These are phyloP conservation scores for Xerocomellus chrysenteron DNA, from an alignment of 768 basidiomycete species.

Conservation along the genomic window DNA sequence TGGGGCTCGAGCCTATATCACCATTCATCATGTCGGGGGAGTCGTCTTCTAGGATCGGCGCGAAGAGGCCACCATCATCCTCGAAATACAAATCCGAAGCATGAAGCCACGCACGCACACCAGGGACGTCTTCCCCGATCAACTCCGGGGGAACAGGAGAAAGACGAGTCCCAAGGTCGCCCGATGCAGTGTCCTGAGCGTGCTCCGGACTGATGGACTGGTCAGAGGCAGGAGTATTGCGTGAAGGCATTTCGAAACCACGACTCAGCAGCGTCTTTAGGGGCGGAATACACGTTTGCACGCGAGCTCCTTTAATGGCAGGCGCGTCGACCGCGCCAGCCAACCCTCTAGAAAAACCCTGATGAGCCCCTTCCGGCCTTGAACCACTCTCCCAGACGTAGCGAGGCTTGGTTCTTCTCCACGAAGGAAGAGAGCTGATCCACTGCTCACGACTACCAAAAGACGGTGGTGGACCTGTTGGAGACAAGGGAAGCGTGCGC, in stretches of 20 bases:
- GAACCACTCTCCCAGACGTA: conserved; percentile 62
- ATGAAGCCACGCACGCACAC: conserved; percentile 18
- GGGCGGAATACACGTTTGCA: conserved; percentile 87
- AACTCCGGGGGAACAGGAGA: conserved; percentile 14
- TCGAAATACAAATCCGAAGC: conserved; percentile 20
- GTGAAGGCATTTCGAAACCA: conserved; percentile 14
- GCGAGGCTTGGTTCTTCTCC: conserved; percentile 67
- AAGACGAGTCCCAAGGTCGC: background rate
- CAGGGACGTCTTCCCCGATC: conserved; percentile 1
- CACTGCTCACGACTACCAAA: conserved; percentile 70
- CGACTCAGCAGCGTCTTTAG: conserved; percentile 27
- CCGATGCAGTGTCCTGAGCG: background rate
- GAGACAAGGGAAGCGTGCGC: conserved; percentile 58
- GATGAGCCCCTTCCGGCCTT: conserved; percentile 28
- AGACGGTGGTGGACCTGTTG: conserved; percentile 60
- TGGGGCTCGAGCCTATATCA: conserved; percentile 63
- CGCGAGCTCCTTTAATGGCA: conserved; percentile 83
- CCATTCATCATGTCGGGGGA: conserved; percentile 55
- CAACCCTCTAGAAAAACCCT: conserved; percentile 76
- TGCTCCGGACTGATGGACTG: conserved; percentile 11
- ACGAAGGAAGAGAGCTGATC: conserved; percentile 68
- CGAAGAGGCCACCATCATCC: conserved; percentile 43
- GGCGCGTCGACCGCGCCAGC: conserved; percentile 71
- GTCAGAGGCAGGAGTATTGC: conserved; percentile 31
- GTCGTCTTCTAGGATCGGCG: conserved; percentile 63